Percentiles rank a stretch among this genome's conserved stretches.
These are phyloP conservation scores for Lodderomyces beijingensis DNA, from an alignment of 1,139 yeast species.

Conservation along the genomic window DNA sequence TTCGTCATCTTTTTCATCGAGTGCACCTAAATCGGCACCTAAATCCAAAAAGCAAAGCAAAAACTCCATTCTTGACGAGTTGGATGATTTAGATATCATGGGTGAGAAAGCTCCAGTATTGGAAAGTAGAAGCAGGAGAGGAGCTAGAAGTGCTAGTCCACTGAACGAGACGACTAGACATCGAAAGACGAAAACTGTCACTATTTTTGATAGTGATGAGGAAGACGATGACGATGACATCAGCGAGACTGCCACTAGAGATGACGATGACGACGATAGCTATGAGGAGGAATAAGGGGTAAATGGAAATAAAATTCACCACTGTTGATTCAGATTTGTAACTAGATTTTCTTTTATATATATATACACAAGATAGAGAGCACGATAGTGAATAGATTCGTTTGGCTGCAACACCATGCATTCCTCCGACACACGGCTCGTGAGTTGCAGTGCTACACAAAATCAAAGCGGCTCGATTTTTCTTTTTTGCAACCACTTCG, in stretches of 20 bases:
- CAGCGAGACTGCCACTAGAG: too few relatives aligned
- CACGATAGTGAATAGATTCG: too few relatives aligned
- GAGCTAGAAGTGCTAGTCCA: not conserved
- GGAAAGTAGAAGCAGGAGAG: constrained; percentile 4
- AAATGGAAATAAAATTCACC: too few relatives aligned
- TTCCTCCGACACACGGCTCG: too few relatives aligned
- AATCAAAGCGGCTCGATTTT: not conserved
- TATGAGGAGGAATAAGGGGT: constrained; percentile 1
- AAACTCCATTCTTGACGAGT: constrained; percentile 12
- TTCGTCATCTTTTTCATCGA: too few relatives aligned
- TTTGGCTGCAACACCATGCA: too few relatives aligned
- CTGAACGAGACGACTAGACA: constrained; percentile 1
- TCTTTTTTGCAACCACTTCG: not conserved
- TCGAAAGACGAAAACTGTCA: constrained; percentile 1
- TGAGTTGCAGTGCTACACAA: too few relatives aligned
- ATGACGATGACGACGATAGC: constrained; percentile 1
- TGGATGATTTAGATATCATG: constrained; percentile 14
- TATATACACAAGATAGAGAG: too few relatives aligned
- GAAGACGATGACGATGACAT: constrained; percentile 4
- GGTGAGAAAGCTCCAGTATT: constrained; percentile 2
- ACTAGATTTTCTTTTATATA: too few relatives aligned
- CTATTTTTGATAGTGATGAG: constrained; percentile 1
- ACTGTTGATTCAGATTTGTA: too few relatives aligned
- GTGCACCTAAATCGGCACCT: too few relatives aligned
- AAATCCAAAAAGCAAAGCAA: not conserved